These are phyloP conservation scores for Cladosporium velox DNA, from an alignment of 2,329 filamentous ascomycete genomes.

Conservation along the genomic window DNA sequence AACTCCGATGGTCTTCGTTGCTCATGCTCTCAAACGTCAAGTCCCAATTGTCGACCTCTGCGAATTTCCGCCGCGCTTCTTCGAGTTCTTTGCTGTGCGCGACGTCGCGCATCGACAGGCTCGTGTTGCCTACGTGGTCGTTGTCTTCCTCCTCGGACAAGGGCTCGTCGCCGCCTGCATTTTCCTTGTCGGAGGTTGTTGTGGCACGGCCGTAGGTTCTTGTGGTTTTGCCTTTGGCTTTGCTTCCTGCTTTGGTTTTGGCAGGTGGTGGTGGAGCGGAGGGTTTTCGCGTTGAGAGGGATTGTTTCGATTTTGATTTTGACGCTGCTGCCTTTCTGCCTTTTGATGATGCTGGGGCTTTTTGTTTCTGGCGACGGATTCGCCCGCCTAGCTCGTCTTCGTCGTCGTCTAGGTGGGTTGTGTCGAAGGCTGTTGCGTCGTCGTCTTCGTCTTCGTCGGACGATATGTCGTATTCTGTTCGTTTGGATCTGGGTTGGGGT, in stretches of 20 bases:
- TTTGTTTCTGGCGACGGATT: constrained; percentile 28
- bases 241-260: constrained; percentile 9
- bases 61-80: constrained; percentile 50
- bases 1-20: constrained; percentile 42
- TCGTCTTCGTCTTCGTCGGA: constrained; percentile 37
- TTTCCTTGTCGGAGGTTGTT: constrained; percentile 15
- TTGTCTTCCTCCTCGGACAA: constrained; percentile 10
- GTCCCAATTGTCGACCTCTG: constrained; percentile 53
- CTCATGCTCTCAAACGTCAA: constrained; percentile 55
- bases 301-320: constrained; percentile 13
- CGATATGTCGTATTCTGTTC: constrained; percentile 44
- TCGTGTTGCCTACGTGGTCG: constrained; percentile 25
- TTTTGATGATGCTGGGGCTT: constrained; percentile 19
- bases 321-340: constrained; percentile 23
- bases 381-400: constrained; percentile 44
- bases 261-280: constrained; percentile 18
- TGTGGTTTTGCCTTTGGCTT: constrained; percentile 16
- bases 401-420: constrained; percentile 33
- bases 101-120: constrained; percentile 34
- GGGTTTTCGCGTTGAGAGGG: constrained; percentile 21
- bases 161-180: constrained; percentile 1
- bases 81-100: constrained; percentile 42
- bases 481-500: constrained; percentile 28
- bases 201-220: constrained; percentile 35
- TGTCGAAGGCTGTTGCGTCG: constrained; percentile 20